Evolutionary conservation across 176 grass and related monocot species (phyloP).

Genomic region (Ensete glaucum): DNA sequence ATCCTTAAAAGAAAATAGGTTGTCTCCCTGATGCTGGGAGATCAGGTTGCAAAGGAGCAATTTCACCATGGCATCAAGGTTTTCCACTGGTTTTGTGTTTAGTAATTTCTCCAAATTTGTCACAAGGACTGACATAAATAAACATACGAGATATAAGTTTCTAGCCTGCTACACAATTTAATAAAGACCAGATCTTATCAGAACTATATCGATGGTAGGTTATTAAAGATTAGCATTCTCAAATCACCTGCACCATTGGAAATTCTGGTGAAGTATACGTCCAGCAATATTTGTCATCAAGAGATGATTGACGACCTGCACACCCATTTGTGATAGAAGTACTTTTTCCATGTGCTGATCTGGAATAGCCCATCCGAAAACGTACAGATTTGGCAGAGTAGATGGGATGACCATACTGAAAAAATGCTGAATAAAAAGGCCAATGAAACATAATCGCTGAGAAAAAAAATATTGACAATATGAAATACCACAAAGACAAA

Average conservation of each 20-base stretch:
- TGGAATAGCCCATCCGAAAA: constrained; percentile 61
- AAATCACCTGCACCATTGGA: constrained; percentile 63
- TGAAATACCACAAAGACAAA: constrained; percentile 14
- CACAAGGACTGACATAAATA: neutral
- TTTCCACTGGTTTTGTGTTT: too few species aligned
- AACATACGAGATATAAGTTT: neutral
- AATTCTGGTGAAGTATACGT: constrained; percentile 78
- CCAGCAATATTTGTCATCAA: constrained; percentile 62
- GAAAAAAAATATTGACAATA: neutral
- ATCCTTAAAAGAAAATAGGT: too few species aligned
- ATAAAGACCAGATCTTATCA: too few species aligned
- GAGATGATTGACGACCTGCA: constrained; percentile 23
- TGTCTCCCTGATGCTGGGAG: too few species aligned
- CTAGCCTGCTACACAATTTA: neutral
- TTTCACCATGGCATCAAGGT: too few species aligned
- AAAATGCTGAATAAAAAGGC: constrained; percentile 34
- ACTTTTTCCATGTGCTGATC: constrained; percentile 15
- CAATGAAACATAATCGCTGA: neutral
- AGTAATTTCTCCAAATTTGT: neutral
- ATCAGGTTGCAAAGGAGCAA: too few species aligned
- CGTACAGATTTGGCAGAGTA: constrained; percentile 59
- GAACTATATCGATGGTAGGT: neutral
- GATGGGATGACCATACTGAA: constrained; percentile 43
- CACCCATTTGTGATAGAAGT: constrained; percentile 23
- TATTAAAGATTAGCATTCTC: neutral